Conservation (phyloP, 2,329 filamentous ascomycete species). For the Colletotrichum noveboracense region DNA sequence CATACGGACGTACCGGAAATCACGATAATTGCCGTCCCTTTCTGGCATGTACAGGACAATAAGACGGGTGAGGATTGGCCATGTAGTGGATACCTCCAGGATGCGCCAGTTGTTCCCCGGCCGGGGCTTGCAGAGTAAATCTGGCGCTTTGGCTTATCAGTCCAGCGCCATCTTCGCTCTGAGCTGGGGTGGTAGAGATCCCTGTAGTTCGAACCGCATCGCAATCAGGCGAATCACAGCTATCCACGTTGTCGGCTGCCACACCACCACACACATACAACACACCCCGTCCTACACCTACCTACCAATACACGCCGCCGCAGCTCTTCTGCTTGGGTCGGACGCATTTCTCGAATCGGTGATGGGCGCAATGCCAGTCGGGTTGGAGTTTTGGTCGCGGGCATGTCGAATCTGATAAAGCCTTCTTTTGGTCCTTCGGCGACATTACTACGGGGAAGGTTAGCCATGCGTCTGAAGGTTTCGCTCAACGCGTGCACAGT, state of each 20-base stretch:
- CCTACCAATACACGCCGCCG: not conserved
- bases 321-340: not conserved
- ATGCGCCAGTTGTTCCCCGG: not conserved
- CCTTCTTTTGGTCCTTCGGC: not conserved
- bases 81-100: not conserved
- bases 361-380: not conserved
- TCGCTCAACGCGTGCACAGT: not conserved
- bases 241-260: conserved; percentile 23
- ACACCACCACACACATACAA: conserved; percentile 11
- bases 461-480: not conserved
- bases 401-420: not conserved
- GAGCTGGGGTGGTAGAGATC: not conserved
- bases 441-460: not conserved
- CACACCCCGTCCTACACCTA: not conserved
- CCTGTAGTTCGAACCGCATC: conserved; percentile 8
- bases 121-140: conserved; percentile 17
- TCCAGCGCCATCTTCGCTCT: conserved; percentile 14
- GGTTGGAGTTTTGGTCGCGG: not conserved
- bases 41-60: not conserved
- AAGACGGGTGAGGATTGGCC: not conserved
- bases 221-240: conserved; percentile 21
- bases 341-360: not conserved
- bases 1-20: not conserved
- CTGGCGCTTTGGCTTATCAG: conserved; percentile 23
- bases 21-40: not conserved